Conservation (phyloP, 2,329 filamentous ascomycete species). For the Laburnicola sp. region DNA sequence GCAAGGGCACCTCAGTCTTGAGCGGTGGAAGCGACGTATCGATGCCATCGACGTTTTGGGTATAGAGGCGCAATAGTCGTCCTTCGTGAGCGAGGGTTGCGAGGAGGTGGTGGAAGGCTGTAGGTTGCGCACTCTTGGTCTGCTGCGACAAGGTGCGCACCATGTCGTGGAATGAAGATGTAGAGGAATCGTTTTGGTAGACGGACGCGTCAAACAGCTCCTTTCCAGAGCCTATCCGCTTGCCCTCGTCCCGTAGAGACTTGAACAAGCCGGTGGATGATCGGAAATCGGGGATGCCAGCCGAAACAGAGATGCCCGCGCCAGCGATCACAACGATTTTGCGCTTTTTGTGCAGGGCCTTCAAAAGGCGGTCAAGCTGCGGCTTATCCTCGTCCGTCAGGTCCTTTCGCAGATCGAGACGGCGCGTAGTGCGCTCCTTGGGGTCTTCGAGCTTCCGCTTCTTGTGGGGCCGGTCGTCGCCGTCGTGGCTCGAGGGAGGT, state of each 20-base stretch:
- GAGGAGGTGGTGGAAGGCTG: constrained; percentile 88
- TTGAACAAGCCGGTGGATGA: constrained; percentile 89
- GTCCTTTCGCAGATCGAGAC: constrained; percentile 70
- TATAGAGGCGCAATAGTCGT: constrained; percentile 86
- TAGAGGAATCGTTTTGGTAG: constrained; percentile 88
- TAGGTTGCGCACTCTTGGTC: constrained; percentile 76
- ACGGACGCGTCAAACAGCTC: constrained; percentile 96
- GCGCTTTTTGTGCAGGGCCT: constrained; percentile 80
- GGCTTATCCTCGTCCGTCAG: constrained; percentile 60
- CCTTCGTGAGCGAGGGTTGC: constrained; percentile 87
- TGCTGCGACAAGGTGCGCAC: constrained; percentile 83
- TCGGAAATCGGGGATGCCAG: constrained; percentile 95
- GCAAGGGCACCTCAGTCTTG: constrained; percentile 77
- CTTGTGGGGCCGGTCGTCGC: constrained; percentile 72
- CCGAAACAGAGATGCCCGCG: constrained; percentile 94
- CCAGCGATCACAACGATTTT: constrained; percentile 97
- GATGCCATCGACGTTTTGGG: constrained; percentile 95
- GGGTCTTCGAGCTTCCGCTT: constrained; percentile 63
- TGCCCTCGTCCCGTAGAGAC: constrained; percentile 81
- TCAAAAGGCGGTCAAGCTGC: constrained; percentile 70
- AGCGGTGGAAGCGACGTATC: constrained; percentile 83
- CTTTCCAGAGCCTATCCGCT: constrained; percentile 90
- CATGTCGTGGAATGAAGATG: constrained; percentile 93
- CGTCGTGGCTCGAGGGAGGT: constrained; percentile 55
- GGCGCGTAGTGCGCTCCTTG: constrained; percentile 76